Percentiles rank a stretch among this genome's conserved stretches.
Conservation (phyloP, 208 protist genomes). For the Acanthamoeba triangularis region DNA sequence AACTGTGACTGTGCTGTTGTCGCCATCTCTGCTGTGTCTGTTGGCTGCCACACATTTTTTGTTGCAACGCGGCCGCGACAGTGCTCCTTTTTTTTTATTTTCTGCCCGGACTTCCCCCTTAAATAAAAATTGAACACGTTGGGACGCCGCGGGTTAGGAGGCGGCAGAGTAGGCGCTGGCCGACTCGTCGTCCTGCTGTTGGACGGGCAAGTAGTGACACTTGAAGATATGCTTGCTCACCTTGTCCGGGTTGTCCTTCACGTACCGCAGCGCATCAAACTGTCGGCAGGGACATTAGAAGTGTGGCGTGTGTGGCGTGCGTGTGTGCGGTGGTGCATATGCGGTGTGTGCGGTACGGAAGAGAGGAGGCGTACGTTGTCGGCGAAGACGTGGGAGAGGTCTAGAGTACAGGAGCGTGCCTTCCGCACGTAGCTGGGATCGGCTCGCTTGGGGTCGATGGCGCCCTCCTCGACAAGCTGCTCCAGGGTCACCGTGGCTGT, state of each 20-base stretch:
- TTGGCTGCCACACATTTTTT: no score
- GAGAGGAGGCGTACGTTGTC: background rate
- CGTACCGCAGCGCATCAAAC: conserved; percentile 21
- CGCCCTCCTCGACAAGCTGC: background rate
- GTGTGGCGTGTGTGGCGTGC: background rate
- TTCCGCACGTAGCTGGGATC: background rate
- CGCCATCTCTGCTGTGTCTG: no score
- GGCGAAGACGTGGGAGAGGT: background rate
- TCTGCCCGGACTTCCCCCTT: no score
- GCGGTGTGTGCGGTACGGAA: no score
- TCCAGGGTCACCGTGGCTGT: background rate
- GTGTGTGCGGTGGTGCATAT: no score
- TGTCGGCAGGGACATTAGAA: background rate
- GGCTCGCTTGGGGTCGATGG: background rate
- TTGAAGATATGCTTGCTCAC: conserved; percentile 19
- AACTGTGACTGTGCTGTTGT: no score
- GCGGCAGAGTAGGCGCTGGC: no score
- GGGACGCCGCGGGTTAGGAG: no score
- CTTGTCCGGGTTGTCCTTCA: conserved; percentile 23
- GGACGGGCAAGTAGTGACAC: background rate
- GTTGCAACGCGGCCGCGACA: no score
- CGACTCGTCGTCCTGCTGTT: no score
- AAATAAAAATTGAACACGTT: no score
- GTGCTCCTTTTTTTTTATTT: no score
- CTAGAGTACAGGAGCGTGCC: background rate